Evolutionary conservation across 1,284 basidiomycete species (phyloP).

Genomic region (Sporisorium graminicola): DNA sequence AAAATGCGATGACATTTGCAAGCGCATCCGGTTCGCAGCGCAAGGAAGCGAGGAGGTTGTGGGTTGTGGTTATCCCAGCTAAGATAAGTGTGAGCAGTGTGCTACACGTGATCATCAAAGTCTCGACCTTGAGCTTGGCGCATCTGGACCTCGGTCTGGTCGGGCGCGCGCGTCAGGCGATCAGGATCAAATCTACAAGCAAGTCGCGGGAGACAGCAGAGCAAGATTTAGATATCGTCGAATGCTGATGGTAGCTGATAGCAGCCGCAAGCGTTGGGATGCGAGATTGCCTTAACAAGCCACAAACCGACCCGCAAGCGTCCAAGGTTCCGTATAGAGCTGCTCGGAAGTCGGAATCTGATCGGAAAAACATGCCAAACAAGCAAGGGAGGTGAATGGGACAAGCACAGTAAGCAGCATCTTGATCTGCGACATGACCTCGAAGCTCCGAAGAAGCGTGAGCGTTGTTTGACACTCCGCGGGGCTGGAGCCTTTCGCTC

Average conservation of each 20-base stretch:
- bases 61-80: neutral
- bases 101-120: constrained; percentile 1
- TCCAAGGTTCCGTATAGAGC: neutral
- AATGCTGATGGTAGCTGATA: neutral
- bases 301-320: neutral
- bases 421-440: too few species aligned
- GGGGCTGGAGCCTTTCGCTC: too few species aligned
- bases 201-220: neutral
- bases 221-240: too few species aligned
- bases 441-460: neutral
- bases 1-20: neutral
- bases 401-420: too few species aligned
- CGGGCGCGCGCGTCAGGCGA: neutral
- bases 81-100: neutral
- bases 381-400: neutral
- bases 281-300: neutral
- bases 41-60: neutral
- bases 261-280: neutral
- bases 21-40: constrained; percentile 2
- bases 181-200: neutral
- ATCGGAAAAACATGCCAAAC: constrained; percentile 18
- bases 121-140: neutral
- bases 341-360: constrained; percentile 11
- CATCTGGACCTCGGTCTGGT: neutral
- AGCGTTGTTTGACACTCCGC: constrained; percentile 20